Percentiles rank a stretch among this genome's conserved stretches.
Conservation (phyloP, 768 basidiomycete genomes). For the Agaricus blazei region DNA sequence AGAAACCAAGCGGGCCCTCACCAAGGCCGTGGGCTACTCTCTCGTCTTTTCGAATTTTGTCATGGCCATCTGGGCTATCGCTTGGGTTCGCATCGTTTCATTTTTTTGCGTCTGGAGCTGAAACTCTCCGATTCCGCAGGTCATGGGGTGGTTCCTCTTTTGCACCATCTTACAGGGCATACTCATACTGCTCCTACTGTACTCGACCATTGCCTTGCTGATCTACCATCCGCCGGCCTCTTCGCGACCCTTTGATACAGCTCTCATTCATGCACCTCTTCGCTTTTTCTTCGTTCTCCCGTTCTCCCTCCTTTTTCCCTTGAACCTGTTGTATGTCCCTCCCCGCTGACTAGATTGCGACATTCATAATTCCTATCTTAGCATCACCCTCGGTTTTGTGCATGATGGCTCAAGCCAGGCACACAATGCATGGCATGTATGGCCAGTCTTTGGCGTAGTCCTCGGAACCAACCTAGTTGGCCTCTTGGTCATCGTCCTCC, state of each 20-base stretch:
- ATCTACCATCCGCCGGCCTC: conserved; percentile 62
- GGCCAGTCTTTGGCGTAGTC: conserved; percentile 70
- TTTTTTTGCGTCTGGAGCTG: neutral
- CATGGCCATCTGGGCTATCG: conserved; percentile 75
- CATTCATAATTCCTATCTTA: conserved; percentile 17
- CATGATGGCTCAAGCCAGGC: conserved; percentile 50
- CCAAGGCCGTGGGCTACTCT: conserved; percentile 75
- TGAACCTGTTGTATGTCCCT: conserved; percentile 49
- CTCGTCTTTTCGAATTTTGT: conserved; percentile 77
- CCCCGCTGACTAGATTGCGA: neutral
- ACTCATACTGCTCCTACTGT: conserved; percentile 64
- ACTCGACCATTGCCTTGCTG: conserved; percentile 74
- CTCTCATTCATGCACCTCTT: conserved; percentile 85
- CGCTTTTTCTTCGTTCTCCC: conserved; percentile 61
- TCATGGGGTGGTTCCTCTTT: conserved; percentile 70
- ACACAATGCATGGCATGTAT: conserved; percentile 56
- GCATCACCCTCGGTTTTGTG: conserved; percentile 64
- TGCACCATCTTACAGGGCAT: conserved; percentile 73
- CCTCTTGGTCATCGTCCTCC: conserved; percentile 47
- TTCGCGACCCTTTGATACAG: conserved; percentile 64
- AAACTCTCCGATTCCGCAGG: conserved; percentile 27
- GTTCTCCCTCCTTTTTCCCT: conserved; percentile 51
- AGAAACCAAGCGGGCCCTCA: conserved; percentile 77
- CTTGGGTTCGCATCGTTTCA: conserved; percentile 49
- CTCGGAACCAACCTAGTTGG: conserved; percentile 58